phyloP scores from a whole-genome alignment of 148 eudicot genomes.

The Chenopodium album region DNA sequence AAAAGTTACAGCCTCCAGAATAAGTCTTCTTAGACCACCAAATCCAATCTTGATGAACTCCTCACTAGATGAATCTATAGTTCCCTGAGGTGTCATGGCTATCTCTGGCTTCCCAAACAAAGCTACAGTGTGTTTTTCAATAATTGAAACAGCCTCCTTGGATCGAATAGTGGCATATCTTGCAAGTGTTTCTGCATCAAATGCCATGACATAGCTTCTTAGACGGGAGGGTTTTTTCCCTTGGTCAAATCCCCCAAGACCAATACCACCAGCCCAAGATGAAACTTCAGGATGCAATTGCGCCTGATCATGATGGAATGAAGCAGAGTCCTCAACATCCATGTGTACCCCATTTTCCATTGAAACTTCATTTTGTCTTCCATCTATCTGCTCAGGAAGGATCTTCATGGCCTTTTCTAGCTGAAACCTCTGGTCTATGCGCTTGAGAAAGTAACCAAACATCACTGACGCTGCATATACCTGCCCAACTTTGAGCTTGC shows the following conservation, averaged over 20 bases:
- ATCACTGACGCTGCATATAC: slow-evolving; percentile 96
- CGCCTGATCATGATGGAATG: slow-evolving; percentile 22
- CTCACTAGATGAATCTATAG: slow-evolving; percentile 72
- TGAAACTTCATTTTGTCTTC: slow-evolving; percentile 31
- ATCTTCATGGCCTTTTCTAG: slow-evolving; percentile 81
- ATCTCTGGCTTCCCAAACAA: slow-evolving; percentile 92
- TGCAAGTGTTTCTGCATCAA: slow-evolving; percentile 83
- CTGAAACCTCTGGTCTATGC: slow-evolving; percentile 91
- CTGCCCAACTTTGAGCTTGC: slow-evolving; percentile 89
- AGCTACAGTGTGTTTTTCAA: slow-evolving; percentile 95
- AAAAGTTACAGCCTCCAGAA: slow-evolving; percentile 91
- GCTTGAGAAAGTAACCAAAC: slow-evolving; percentile 94
- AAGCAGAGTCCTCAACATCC: slow-evolving; percentile 23
- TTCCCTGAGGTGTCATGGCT: slow-evolving; percentile 67
- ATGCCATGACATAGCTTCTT: slow-evolving; percentile 82
- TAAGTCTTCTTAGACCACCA: slow-evolving; percentile 72
- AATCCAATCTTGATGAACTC: slow-evolving; percentile 78
- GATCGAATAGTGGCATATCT: slow-evolving; percentile 77
- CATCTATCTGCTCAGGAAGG: slow-evolving; percentile 53
- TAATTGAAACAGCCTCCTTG: slow-evolving; percentile 68
- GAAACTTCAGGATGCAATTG: slow-evolving; percentile 63
- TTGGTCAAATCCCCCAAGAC: slow-evolving; percentile 46
- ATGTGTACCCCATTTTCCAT: slow-evolving; percentile 25
- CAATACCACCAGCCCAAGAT: slow-evolving; percentile 49
- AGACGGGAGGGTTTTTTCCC: slow-evolving; percentile 70